Conservation (phyloP, 768 basidiomycete species). For the Mycena floridula region DNA sequence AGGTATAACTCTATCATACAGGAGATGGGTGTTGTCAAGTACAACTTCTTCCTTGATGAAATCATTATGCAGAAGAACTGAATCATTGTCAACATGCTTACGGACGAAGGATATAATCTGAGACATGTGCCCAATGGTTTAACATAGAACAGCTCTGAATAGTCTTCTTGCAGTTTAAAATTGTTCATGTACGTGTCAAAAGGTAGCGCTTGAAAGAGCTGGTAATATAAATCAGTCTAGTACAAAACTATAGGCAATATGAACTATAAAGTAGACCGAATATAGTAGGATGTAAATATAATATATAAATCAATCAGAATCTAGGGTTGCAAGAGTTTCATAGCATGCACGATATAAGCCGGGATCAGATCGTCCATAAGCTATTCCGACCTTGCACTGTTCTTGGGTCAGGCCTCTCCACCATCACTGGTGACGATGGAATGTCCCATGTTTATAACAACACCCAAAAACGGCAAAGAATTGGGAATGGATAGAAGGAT, state of each 20-base stretch:
- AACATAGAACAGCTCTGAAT: no score
- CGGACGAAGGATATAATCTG: no score
- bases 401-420: not conserved
- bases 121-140: no score
- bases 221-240: no score
- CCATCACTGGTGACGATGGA: not conserved
- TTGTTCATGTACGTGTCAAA: no score
- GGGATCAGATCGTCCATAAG: not conserved
- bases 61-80: constrained; percentile 16
- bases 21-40: constrained; percentile 21
- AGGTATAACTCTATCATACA: constrained; percentile 24
- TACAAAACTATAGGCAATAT: no score
- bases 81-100: not conserved
- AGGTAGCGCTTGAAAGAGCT: no score
- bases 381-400: not conserved
- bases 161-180: no score
- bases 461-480: not conserved
- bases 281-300: no score
- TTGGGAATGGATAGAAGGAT: no score
- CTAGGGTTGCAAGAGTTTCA: not conserved
- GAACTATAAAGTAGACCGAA: no score
- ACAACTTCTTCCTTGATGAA: constrained; percentile 22
- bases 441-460: not conserved
- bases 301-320: no score
- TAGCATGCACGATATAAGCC: not conserved